A percentile compares a stretch with the other conserved stretches of the same genome.
phyloP scores from a whole-genome alignment of 306 rosid species.

The Aeschynomene evenia region DNA sequence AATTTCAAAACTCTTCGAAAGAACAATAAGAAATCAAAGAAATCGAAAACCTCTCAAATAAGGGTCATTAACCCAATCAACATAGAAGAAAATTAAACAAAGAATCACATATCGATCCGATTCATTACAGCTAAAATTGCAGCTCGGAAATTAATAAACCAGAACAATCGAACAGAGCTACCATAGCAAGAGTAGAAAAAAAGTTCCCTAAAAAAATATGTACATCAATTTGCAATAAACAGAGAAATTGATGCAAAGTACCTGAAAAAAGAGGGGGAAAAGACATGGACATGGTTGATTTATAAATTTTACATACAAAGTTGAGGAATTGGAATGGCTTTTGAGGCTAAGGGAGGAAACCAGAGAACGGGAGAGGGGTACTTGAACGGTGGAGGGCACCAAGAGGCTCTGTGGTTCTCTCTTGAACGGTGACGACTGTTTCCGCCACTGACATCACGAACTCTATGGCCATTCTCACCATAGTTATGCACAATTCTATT shows the following conservation, averaged over 20 bases:
- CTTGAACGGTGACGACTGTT: conserved; percentile 55
- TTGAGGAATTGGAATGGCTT: background rate
- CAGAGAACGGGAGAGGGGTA: conserved; percentile 54
- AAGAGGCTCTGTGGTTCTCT: conserved; percentile 32
- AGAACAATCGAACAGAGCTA: background rate
- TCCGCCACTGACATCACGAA: conserved; percentile 71
- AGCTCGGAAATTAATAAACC: background rate
- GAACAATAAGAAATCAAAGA: background rate
- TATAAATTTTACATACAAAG: background rate
- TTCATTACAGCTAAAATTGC: background rate
- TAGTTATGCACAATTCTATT: conserved; percentile 53
- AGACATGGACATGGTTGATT: too few relatives aligned
- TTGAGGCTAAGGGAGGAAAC: conserved; percentile 46
- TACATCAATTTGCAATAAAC: conserved; percentile 12
- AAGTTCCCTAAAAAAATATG: background rate
- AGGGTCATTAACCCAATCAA: background rate
- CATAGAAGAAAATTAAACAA: background rate
- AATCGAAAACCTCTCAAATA: background rate
- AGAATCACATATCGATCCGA: background rate
- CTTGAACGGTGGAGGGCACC: conserved; percentile 18
- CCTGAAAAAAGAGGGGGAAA: background rate
- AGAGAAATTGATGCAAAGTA: conserved; percentile 1
- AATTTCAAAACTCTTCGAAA: too few relatives aligned
- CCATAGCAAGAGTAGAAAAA: background rate
- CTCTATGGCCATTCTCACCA: conserved; percentile 63